A percentile compares a stretch with the other conserved stretches of the same genome.
phyloP scores from a whole-genome alignment of 257 asterid species.

The Plectranthus barbatus region DNA sequence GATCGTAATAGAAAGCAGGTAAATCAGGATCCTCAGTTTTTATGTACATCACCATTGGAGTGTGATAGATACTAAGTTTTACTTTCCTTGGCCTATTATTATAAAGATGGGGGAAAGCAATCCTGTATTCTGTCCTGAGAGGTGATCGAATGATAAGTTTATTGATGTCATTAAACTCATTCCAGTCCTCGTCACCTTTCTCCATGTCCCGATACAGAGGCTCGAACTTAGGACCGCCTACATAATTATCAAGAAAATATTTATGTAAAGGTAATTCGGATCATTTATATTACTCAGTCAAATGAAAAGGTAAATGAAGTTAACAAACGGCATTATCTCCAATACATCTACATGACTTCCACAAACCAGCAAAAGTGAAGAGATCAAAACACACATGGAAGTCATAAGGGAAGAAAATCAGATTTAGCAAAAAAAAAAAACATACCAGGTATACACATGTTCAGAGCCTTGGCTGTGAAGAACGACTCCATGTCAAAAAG shows the following conservation, averaged over 20 bases:
- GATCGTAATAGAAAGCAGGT: conserved; percentile 95
- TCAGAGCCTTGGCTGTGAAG: conserved; percentile 94
- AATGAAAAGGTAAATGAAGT: not conserved
- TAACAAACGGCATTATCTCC: not conserved
- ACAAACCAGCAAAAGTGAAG: not conserved
- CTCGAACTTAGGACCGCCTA: conserved; percentile 99
- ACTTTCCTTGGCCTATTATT: conserved; percentile 95
- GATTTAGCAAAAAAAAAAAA: not conserved
- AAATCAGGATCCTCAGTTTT: conserved; percentile 99
- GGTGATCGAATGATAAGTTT: conserved; percentile 97
- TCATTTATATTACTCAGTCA: not conserved
- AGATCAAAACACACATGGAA: not conserved
- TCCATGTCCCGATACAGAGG: conserved; percentile 99
- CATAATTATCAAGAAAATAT: conserved; percentile 8
- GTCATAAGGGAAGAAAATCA: not conserved
- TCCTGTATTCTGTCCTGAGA: conserved; percentile 93
- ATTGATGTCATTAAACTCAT: conserved; percentile 93
- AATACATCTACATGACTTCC: not conserved
- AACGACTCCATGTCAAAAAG: conserved; percentile 97
- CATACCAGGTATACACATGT: conserved; percentile 97
- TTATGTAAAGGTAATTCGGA: not conserved
- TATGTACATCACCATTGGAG: conserved; percentile 96
- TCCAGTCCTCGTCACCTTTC: conserved; percentile 99
- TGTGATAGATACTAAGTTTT: conserved; percentile 80
- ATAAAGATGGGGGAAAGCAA: conserved; percentile 94